Percentiles rank a stretch among this genome's conserved stretches.
Conservation (phyloP, 495 filamentous ascomycete genomes). For the Aspergillus olivimuriae region DNA sequence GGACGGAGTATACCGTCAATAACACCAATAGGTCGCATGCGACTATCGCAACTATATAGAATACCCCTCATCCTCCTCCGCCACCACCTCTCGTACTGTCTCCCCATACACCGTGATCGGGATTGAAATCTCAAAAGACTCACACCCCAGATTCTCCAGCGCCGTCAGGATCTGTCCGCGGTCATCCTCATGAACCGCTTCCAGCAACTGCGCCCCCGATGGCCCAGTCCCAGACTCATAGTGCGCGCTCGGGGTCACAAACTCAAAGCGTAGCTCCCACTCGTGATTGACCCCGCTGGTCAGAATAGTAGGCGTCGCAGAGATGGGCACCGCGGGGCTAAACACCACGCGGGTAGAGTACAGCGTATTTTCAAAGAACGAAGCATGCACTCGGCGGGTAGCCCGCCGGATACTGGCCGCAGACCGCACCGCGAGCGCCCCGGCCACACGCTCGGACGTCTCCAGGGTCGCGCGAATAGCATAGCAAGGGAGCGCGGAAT, state of each 20-base stretch:
- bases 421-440: slow-evolving; percentile 74
- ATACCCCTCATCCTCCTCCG: slow-evolving; percentile 43
- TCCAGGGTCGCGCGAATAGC: slow-evolving; percentile 72
- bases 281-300: slow-evolving; percentile 79
- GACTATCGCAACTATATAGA: slow-evolving; percentile 25
- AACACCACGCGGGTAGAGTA: slow-evolving; percentile 75
- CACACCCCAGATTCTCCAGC: slow-evolving; percentile 68
- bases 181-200: slow-evolving; percentile 62
- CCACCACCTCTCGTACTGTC: slow-evolving; percentile 37
- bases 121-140: slow-evolving; percentile 85
- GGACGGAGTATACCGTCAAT: too few species aligned
- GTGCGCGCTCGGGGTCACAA: slow-evolving; percentile 58
- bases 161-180: slow-evolving; percentile 64
- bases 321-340: slow-evolving; percentile 68
- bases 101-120: slow-evolving; percentile 81
- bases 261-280: slow-evolving; percentile 86
- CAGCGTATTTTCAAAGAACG: slow-evolving; percentile 70
- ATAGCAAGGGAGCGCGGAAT: slow-evolving; percentile 69
- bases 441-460: slow-evolving; percentile 70
- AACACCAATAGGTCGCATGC: too few species aligned
- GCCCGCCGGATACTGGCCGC: slow-evolving; percentile 77
- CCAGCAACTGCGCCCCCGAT: slow-evolving; percentile 40
- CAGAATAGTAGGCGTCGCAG: slow-evolving; percentile 79
- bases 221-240: slow-evolving; percentile 21
- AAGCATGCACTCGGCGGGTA: slow-evolving; percentile 72